Evolutionary conservation across 139 green algal genomes (phyloP).

Genomic region (Yamagishiella unicocca): DNA sequence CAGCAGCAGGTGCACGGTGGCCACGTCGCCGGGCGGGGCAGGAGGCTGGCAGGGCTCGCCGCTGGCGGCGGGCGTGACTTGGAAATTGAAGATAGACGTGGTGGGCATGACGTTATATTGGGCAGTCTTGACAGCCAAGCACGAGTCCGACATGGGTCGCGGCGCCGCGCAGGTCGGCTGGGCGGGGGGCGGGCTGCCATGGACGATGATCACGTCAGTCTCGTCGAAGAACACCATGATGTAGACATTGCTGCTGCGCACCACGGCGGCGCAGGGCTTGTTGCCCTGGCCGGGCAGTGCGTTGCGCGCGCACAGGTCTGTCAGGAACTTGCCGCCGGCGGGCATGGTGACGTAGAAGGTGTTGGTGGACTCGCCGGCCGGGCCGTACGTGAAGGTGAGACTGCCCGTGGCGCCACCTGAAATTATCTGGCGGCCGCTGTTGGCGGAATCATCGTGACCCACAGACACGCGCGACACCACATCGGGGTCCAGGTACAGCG

Average conservation of each 20-base stretch:
- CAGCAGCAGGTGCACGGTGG: slow-evolving; percentile 16
- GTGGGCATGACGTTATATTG: slow-evolving; percentile 24
- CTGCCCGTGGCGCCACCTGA: not conserved
- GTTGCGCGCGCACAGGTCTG: slow-evolving; percentile 45
- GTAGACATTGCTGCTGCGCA: slow-evolving; percentile 28
- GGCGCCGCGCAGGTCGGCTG: slow-evolving; percentile 1
- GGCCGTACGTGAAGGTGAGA: slow-evolving; percentile 53
- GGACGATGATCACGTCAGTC: slow-evolving; percentile 28
- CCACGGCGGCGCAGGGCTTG: slow-evolving; percentile 46
- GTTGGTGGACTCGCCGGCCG: not conserved
- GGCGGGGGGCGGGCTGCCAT: not conserved
- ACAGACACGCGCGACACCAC: not conserved
- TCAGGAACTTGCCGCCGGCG: not conserved
- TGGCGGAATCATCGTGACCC: slow-evolving; percentile 18
- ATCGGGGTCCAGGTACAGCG: slow-evolving; percentile 26
- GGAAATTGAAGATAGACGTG: not conserved
- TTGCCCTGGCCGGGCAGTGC: slow-evolving; percentile 43
- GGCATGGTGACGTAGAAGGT: slow-evolving; percentile 32
- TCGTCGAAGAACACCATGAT: slow-evolving; percentile 48
- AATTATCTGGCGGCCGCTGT: slow-evolving; percentile 28
- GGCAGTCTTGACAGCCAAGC: not conserved
- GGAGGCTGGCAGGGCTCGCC: not conserved
- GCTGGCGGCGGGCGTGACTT: not conserved
- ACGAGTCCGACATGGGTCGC: slow-evolving; percentile 25
- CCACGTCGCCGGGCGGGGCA: not conserved